phyloP scores from a whole-genome alignment of 306 rosid genomes.

The Sesbania bispinosa region DNA sequence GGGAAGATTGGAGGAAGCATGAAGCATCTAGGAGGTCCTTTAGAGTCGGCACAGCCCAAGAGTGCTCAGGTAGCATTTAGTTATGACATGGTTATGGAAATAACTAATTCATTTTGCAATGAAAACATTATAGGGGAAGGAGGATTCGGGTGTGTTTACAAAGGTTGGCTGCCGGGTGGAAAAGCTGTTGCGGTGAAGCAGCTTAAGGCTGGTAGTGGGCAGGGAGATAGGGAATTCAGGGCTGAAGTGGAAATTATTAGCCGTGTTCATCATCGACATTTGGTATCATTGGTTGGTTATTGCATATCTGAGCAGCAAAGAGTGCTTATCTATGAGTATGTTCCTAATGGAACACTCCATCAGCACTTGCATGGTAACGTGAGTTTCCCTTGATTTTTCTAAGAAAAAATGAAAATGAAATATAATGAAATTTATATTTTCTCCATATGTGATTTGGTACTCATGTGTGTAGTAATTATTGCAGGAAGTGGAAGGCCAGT shows the following conservation, averaged over 20 bases:
- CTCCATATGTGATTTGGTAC: neutral
- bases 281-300: conserved; percentile 88
- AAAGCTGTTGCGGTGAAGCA: conserved; percentile 79
- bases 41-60: conserved; percentile 38
- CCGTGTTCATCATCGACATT: conserved; percentile 88
- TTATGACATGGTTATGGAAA: conserved; percentile 67
- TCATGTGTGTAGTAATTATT: conserved; percentile 3
- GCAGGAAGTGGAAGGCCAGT: conserved; percentile 63
- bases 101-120: conserved; percentile 60
- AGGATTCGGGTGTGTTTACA: conserved; percentile 86
- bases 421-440: neutral
- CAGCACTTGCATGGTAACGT: conserved; percentile 83
- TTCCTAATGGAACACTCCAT: conserved; percentile 83
- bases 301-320: conserved; percentile 71
- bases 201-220: conserved; percentile 91
- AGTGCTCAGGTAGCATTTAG: conserved; percentile 45
- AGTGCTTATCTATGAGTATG: conserved; percentile 78
- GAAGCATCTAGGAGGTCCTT: conserved; percentile 21
- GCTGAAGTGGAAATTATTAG: conserved; percentile 91
- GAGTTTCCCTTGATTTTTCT: conserved; percentile 31
- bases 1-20: conserved; percentile 36
- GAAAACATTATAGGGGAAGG: conserved; percentile 79
- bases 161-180: conserved; percentile 65
- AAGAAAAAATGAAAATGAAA: neutral
- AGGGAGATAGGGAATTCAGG: conserved; percentile 87